These are phyloP conservation scores for Cladosporium halotolerans DNA, from an alignment of 2,329 filamentous ascomycete genomes.

Conservation along the genomic window DNA sequence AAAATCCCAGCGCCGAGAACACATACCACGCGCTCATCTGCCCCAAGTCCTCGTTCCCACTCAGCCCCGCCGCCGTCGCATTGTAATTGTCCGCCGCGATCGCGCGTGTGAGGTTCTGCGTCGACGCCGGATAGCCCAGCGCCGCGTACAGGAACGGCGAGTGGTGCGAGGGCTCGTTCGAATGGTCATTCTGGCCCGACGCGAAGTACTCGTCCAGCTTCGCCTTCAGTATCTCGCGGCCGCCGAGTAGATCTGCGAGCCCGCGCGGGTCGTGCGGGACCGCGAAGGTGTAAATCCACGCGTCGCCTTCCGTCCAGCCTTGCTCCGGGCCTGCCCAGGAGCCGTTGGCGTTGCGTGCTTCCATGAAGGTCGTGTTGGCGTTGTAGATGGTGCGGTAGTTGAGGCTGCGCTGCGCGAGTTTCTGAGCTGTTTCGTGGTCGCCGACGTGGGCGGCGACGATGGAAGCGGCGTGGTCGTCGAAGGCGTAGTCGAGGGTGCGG, in stretches of 20 bases:
- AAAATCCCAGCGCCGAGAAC: constrained; percentile 44
- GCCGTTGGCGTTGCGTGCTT: constrained; percentile 43
- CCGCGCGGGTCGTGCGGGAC: constrained; percentile 43
- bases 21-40: constrained; percentile 49
- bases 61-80: constrained; percentile 40
- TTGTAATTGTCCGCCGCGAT: constrained; percentile 41
- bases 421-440: constrained; percentile 26
- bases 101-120: constrained; percentile 35
- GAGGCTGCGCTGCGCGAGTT: constrained; percentile 33
- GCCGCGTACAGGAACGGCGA: constrained; percentile 43
- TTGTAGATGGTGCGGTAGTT: constrained; percentile 43
- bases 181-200: constrained; percentile 43
- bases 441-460: constrained; percentile 36
- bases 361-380: constrained; percentile 41
- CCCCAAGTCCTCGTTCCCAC: constrained; percentile 45
- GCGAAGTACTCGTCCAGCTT: constrained; percentile 43
- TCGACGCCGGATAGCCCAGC: constrained; percentile 35
- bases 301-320: constrained; percentile 47
- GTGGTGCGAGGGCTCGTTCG: constrained; percentile 45
- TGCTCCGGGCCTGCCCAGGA: constrained; percentile 39
- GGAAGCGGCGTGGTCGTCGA: constrained; percentile 42
- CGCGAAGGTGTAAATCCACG: constrained; percentile 48
- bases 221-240: constrained; percentile 33
- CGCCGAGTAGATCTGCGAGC: constrained; percentile 37
- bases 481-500: constrained; percentile 44